Base-by-base conservation (phyloP, 306 rosid species). In the Dalbergia oliveri region DNA sequence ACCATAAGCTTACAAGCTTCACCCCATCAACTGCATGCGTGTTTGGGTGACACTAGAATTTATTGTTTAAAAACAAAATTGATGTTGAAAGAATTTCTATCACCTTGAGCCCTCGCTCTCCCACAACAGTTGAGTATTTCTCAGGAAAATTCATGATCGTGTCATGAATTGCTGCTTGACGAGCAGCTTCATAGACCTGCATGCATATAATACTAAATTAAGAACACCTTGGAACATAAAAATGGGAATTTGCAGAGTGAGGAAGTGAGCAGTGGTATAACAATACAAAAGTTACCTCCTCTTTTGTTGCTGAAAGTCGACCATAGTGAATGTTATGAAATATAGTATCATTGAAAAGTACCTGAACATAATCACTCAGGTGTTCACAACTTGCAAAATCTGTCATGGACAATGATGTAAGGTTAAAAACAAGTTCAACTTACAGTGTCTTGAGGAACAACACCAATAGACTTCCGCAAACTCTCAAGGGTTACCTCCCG, bases 81-180 rank as follows among this genome's bases (percentile, higher is more conserved):
- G 41, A 37, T 37, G 41, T 37, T 37, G 41, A 37, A 37, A 37
- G 45, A 21, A 83, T 62, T 50, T 53, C 67, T 64, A 84, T 89
- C 79, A 95, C 99, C 99, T 95, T 95, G 73, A 95, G 99, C 18
- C 99, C 99, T 75, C 99, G 90, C 84, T 95, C 98, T 70, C 99
- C 99, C 71, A 95, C 99, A 68, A 90, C 79, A 72, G 99, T 93
- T 53, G 96, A 87, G 81, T 93, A 95, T 80, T 86, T 80, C 44
- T 93, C 87, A 16, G 98, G 99, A 83, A 95, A 95, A 35, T 62
- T 91, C 98, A 93, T 84, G 88, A 95, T 95, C 39, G 97, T 88
- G 64, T 93, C 97, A 83, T 95, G 98, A 82, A 95, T 95, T 39
- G 98, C 95, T 72, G 99, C 99, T 77, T 49, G 91, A 57, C 86